Base-by-base conservation (phyloP, 2,329 filamentous ascomycete species). In the Elsinoe perseae region DNA sequence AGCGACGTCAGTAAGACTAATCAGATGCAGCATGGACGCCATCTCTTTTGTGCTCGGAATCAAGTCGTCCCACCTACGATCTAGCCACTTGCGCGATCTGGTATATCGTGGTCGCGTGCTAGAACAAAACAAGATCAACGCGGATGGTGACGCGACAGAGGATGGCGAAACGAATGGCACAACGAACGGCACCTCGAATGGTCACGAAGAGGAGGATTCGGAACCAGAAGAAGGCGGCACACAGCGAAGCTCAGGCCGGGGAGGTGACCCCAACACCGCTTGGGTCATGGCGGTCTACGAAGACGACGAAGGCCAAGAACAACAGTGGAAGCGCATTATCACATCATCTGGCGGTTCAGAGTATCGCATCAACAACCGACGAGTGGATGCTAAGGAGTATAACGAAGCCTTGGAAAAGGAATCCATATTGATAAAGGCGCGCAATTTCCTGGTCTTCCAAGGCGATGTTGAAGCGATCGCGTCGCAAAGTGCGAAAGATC, bases 251-350 rank as follows among this genome's bases (percentile, higher is more conserved):
- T 84, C 82, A n/a, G 84, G 80, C 65, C 36, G 48, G 10, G 74
- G 71, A 63, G 82, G 83, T 61, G 92, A 98, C 65, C 93, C 93
- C 0, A 93, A 91, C 70, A 93, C 85, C 2, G 95, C 93, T 2
- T 98, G 92, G 92, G 95, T 98, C 12, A 97, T 96, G 90, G 93
- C 93, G 27, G 92, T 98, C 14, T 98, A 97, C 71, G 91, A 96
- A 69, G 93, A 98, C 67, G 93, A 98, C 69, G 90, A 90, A 1
- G 92, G 90, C 46, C 89, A 95, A 66, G 89, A 95, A 70, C 91
- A 96, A 68, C 84, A 85, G 63, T 98, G 93, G 93, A 95, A 95
- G 74, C 88, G 93, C 60, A 86, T 84, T 62, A 98, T 98, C 70
- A 97, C 91, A 3, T 89, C 80, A 63, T 80, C 84, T 60, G 93